Base-by-base conservation (phyloP, 176 grass and related monocot species). In the Saccharum spontaneum region DNA sequence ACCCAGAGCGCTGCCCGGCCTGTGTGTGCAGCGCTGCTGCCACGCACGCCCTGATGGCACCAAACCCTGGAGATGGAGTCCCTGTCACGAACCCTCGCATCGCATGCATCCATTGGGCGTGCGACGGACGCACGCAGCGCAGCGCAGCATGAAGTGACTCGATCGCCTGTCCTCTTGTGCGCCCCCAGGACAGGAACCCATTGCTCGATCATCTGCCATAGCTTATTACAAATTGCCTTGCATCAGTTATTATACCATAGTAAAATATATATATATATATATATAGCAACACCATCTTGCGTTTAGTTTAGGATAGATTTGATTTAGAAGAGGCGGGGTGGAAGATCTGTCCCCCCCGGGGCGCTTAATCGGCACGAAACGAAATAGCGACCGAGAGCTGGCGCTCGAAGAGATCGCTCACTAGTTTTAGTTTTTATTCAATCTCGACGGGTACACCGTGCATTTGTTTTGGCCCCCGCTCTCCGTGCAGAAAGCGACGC, bases 401-500 rank as follows among this genome's bases (percentile, higher is more conserved):
- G 16, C 45, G 31, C 22, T 10, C 14, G 5, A 55, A 34, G 8
- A 17, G 55, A 33, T 57, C 5, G 33, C 23, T 55, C 18, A 8
- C 48, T 52, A 38, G 52, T 60, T 83, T 11, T 11, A 1, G 17
- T 55, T 60, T 60, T 23, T 60, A 60, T 60, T 60, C 55, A n/a
- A 48, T 48, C 45, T 38, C 23, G 24, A 82, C 24, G 69, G 59
- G 37, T 59, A 59, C 48, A 36, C 20, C 20, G 1, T 20, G 49
- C 38, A 4, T 20, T 41, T 57, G 52, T 16, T 34, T 76, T 14
- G 9, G 26, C 3, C n/a, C 50, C 34, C 44, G 57, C 34, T 60
- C 18, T 46, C 30, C 59, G 82, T 75, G 83, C 50, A 38, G 84
- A 93, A 24, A 91, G 86, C 87, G 93, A 95, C 86, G 82, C 67